Conservation (phyloP, 768 basidiomycete species). For the Pholiota molesta region DNA sequence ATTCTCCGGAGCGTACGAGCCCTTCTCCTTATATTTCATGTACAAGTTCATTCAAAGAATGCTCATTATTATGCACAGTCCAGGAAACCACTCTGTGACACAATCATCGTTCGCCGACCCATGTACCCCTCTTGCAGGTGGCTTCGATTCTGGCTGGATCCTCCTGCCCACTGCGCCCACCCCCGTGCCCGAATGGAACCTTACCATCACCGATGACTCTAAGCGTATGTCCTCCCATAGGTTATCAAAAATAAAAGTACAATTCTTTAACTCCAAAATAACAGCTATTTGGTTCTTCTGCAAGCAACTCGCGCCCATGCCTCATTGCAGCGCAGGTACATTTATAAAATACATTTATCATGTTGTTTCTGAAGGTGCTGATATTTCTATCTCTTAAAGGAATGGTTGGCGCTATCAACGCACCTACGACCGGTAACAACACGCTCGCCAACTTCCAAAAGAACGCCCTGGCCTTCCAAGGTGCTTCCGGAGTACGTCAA, state of each 20-base stretch:
- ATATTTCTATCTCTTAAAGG: constrained; percentile 23
- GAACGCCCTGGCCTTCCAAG: constrained; percentile 33
- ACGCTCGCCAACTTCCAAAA: constrained; percentile 40
- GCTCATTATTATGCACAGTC: constrained; percentile 26
- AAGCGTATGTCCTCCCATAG: constrained; percentile 38
- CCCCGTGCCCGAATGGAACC: constrained; percentile 43
- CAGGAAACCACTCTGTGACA: constrained; percentile 57
- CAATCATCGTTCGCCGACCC: constrained; percentile 51
- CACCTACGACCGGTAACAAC: constrained; percentile 45
- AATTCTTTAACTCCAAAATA: constrained; percentile 16
- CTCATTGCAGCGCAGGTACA: constrained; percentile 45
- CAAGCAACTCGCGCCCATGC: constrained; percentile 42
- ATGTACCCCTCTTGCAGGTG: constrained; percentile 45
- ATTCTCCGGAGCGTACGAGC: constrained; percentile 47
- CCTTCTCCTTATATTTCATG: not conserved
- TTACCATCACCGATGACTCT: constrained; percentile 51
- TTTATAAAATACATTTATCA: not conserved
- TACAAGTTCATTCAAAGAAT: not conserved
- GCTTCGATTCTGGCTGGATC: constrained; percentile 61
- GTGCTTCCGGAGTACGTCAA: constrained; percentile 35
- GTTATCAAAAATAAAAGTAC: constrained; percentile 17
- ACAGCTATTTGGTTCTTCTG: constrained; percentile 64
- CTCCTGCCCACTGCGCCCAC: constrained; percentile 33
- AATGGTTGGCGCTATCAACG: constrained; percentile 58
- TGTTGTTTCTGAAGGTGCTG: not conserved